Conservation (phyloP, 2,329 filamentous ascomycete species). For the Zasmidium citrigriseum region DNA sequence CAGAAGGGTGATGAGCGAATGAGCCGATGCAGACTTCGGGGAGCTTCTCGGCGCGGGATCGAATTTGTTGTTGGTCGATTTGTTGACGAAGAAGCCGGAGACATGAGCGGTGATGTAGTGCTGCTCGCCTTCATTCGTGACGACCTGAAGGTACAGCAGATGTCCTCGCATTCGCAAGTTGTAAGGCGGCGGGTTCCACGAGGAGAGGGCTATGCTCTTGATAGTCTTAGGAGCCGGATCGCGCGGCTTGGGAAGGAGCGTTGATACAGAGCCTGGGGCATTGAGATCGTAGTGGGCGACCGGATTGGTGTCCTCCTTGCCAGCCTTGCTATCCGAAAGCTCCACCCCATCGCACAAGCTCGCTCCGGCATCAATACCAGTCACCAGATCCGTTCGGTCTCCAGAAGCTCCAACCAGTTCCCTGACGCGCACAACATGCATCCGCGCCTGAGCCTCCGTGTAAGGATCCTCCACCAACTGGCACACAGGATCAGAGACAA, state of each 20-base stretch:
- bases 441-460: conserved; percentile 95
- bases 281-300: conserved; percentile 77
- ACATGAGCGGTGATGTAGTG: conserved; percentile 91
- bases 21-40: conserved; percentile 76
- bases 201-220: conserved; percentile 82
- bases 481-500: conserved; percentile 76
- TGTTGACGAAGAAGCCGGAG: conserved; percentile 96
- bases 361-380: conserved; percentile 80
- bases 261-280: conserved; percentile 65
- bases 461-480: conserved; percentile 90
- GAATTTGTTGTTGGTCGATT: conserved; percentile 91
- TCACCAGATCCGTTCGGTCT: conserved; percentile 80
- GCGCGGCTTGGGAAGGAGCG: conserved; percentile 67
- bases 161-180: conserved; percentile 89
- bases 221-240: conserved; percentile 81
- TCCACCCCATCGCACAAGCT: conserved; percentile 82
- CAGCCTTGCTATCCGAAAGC: conserved; percentile 26
- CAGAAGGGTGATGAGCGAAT: conserved; percentile 83
- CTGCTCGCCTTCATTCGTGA: conserved; percentile 92
- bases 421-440: conserved; percentile 87
- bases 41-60: conserved; percentile 80
- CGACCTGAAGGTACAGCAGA: conserved; percentile 83
- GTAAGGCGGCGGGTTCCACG: conserved; percentile 96
- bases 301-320: conserved; percentile 38
- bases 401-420: conserved; percentile 92